Percentiles rank a stretch among this genome's conserved stretches.
Conservation (phyloP, 1,284 basidiomycete species). For the Ganoderma multipileum region DNA sequence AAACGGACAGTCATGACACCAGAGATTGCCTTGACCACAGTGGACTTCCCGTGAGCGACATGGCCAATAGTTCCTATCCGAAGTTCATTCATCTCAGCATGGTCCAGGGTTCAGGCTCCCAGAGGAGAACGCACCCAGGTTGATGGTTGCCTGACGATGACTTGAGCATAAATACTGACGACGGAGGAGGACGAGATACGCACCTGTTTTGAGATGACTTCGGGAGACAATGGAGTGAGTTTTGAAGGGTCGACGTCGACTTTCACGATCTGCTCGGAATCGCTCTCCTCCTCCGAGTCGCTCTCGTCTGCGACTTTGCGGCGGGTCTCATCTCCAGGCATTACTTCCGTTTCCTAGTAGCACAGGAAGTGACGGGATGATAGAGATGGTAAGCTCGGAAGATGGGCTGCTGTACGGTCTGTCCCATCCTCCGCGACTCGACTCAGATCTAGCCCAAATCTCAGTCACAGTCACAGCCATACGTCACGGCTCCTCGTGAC, state of each 20-base stretch:
- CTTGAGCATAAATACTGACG: conserved; percentile 11
- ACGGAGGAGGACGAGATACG: conserved; percentile 35
- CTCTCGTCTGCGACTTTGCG: conserved; percentile 70
- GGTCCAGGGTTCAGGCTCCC: conserved; percentile 5
- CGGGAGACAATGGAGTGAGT: conserved; percentile 91
- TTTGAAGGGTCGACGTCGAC: conserved; percentile 81
- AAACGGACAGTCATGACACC: conserved; percentile 99
- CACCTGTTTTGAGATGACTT: conserved; percentile 98
- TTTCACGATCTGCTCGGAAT: conserved; percentile 59
- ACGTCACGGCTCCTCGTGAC: too few species aligned
- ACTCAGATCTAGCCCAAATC: too few species aligned
- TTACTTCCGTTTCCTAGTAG: conserved; percentile 32
- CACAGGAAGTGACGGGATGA: not conserved
- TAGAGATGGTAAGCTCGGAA: not conserved
- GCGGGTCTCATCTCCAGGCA: conserved; percentile 70
- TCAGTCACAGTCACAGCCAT: too few species aligned
- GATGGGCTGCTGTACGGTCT: not conserved
- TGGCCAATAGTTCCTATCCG: conserved; percentile 89
- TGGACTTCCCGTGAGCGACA: conserved; percentile 99
- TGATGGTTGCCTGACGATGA: conserved; percentile 78
- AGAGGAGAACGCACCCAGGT: conserved; percentile 65
- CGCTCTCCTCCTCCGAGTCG: conserved; percentile 66
- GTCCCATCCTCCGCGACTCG: too few species aligned
- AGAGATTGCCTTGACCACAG: conserved; percentile 98
- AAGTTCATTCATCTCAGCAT: conserved; percentile 19